A percentile compares a stretch with the other conserved stretches of the same genome.
These are phyloP conservation scores for Colletotrichum neosansevieriae DNA, from an alignment of 2,329 filamentous ascomycete genomes.

Conservation along the genomic window DNA sequence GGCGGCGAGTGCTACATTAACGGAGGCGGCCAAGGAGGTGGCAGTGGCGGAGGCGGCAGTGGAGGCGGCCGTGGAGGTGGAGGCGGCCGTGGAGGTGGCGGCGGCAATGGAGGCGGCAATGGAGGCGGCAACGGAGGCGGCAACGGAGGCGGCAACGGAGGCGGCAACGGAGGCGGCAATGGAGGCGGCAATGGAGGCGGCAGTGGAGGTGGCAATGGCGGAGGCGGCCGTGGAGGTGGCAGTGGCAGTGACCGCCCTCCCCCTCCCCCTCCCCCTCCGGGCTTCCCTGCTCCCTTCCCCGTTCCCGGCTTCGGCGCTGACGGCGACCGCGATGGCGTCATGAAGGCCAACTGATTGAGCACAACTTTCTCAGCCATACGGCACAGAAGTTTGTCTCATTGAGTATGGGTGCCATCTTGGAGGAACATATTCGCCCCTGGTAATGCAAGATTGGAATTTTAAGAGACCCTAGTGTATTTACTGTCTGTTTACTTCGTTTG, in stretches of 20 bases:
- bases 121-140: neutral
- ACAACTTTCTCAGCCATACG: neutral
- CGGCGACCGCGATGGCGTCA: conserved; percentile 6
- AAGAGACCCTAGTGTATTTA: neutral
- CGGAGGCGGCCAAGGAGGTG: neutral
- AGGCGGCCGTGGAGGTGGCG: conserved; percentile 14
- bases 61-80: conserved; percentile 12
- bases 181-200: neutral
- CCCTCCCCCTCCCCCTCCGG: conserved; percentile 12
- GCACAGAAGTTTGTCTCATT: neutral
- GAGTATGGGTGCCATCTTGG: neutral
- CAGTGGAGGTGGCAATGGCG: neutral
- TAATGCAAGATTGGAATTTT: neutral
- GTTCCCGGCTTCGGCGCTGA: conserved; percentile 17
- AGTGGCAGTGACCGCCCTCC: conserved; percentile 14
- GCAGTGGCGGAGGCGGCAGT: neutral
- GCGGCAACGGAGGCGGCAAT: neutral
- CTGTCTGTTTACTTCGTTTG: neutral
- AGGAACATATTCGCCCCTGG: neutral
- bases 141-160: too few species aligned
- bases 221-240: neutral
- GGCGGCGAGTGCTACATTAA: too few species aligned
- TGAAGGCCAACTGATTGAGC: conserved; percentile 12
- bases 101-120: neutral
- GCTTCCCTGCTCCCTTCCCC: conserved; percentile 29